Evolutionary conservation across 2,329 filamentous ascomycete genomes (phyloP).

Genomic region (Colletotrichum godetiae): DNA sequence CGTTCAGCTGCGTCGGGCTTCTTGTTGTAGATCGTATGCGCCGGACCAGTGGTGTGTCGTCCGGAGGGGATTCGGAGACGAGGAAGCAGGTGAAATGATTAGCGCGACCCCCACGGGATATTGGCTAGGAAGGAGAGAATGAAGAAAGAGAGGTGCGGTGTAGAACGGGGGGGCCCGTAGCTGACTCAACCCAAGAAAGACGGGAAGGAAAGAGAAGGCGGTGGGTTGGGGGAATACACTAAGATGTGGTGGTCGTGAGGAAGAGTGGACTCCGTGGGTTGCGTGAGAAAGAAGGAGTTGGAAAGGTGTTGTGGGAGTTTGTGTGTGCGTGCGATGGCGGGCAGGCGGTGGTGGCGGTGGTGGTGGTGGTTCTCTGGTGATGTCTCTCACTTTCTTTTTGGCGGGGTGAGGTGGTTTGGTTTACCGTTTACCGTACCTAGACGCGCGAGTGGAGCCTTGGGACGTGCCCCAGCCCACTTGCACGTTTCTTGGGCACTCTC

Average conservation of each 20-base stretch:
- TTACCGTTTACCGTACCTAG: slow-evolving; percentile 10
- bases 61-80: not conserved
- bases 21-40: not conserved
- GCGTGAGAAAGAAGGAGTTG: not conserved
- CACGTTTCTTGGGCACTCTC: slow-evolving; percentile 1
- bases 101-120: not conserved
- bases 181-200: slow-evolving; percentile 16
- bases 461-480: slow-evolving; percentile 3
- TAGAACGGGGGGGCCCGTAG: not conserved
- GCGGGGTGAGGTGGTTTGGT: slow-evolving; percentile 29
- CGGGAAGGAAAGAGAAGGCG: not conserved
- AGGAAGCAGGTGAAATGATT: not conserved
- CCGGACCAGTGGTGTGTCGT: not conserved
- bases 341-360: not conserved
- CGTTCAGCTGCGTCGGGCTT: not conserved
- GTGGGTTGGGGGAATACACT: not conserved
- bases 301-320: slow-evolving; percentile 4
- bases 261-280: not conserved
- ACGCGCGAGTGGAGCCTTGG: slow-evolving; percentile 25
- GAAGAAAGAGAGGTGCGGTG: not conserved
- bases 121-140: not conserved
- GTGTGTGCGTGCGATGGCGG: slow-evolving; percentile 2
- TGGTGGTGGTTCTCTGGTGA: slow-evolving; percentile 16
- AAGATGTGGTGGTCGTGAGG: not conserved
- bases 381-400: slow-evolving; percentile 34